Evolutionary conservation across 2,329 filamentous ascomycete genomes (phyloP).

Genomic region (Fusarium subtropicale): DNA sequence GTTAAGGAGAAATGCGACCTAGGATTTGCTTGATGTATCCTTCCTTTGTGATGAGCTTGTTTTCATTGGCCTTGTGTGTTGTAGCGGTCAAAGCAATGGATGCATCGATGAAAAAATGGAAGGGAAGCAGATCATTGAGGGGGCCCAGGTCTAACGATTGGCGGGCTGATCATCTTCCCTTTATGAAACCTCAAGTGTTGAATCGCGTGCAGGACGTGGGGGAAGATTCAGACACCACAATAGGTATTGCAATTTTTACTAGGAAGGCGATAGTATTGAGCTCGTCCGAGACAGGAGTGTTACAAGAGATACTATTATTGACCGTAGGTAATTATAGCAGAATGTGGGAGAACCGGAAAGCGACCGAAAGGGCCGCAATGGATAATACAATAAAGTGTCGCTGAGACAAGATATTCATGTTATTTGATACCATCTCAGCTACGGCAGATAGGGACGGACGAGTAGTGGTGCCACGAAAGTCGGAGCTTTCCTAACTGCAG

Average conservation of each 20-base stretch:
- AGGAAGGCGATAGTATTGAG: neutral
- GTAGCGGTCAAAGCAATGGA: neutral
- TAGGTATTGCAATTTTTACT: neutral
- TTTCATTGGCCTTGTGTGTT: neutral
- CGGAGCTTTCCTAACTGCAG: constrained; percentile 10
- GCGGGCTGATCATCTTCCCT: constrained; percentile 3
- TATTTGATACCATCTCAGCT: neutral
- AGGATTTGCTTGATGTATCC: neutral
- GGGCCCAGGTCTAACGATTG: constrained; percentile 13
- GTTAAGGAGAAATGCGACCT: neutral
- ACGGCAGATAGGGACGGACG: constrained; percentile 3
- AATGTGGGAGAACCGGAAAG: constrained; percentile 32
- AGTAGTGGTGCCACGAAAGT: constrained; percentile 29
- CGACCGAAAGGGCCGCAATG: constrained; percentile 20
- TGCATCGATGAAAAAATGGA: neutral
- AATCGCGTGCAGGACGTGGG: constrained; percentile 15
- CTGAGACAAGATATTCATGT: constrained; percentile 20
- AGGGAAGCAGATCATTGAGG: neutral
- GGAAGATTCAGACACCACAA: constrained; percentile 2
- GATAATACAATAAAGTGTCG: constrained; percentile 1
- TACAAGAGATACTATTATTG: neutral
- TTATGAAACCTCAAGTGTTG: constrained; percentile 5
- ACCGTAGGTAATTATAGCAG: neutral
- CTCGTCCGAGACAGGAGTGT: constrained; percentile 1
- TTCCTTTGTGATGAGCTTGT: constrained; percentile 1